Conservation (phyloP, 139 green algal species). For the Chlorella sp. region DNA sequence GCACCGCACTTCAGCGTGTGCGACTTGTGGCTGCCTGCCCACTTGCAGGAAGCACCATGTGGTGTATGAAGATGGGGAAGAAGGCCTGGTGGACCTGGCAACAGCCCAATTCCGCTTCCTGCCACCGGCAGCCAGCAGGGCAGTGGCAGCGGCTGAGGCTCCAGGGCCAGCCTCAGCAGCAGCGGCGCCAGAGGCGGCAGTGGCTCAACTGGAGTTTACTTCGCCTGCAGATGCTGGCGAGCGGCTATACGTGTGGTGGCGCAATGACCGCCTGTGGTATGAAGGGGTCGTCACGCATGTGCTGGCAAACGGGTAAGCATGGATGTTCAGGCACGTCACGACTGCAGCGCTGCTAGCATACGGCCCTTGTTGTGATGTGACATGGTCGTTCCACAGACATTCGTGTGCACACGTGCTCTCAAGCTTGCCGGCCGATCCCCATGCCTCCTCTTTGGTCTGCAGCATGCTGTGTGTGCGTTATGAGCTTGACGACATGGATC, state of each 20-base stretch:
- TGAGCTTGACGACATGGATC: background rate
- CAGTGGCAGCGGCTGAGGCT: background rate
- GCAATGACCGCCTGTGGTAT: background rate
- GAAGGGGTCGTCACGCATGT: background rate
- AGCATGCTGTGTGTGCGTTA: slow-evolving; percentile 14
- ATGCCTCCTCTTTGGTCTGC: background rate
- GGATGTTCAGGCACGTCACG: background rate
- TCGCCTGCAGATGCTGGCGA: background rate
- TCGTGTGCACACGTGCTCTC: background rate
- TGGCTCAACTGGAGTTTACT: background rate
- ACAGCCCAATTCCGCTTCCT: background rate
- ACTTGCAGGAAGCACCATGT: slow-evolving; percentile 14
- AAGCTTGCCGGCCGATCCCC: background rate
- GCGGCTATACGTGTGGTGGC: slow-evolving; percentile 17
- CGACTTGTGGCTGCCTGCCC: background rate
- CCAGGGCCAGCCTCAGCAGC: background rate
- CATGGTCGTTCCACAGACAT: background rate
- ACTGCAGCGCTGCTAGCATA: background rate
- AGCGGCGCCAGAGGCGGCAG: background rate
- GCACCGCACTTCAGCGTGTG: background rate
- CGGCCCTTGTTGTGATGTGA: background rate
- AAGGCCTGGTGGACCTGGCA: background rate
- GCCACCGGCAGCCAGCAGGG: background rate
- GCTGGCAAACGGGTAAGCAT: slow-evolving; percentile 4
- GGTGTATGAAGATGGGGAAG: slow-evolving; percentile 9